Percentiles rank a stretch among this genome's conserved stretches.
Evolutionary conservation across 257 asterid genomes (phyloP).

Genomic region (Solanum gracilifrons): DNA sequence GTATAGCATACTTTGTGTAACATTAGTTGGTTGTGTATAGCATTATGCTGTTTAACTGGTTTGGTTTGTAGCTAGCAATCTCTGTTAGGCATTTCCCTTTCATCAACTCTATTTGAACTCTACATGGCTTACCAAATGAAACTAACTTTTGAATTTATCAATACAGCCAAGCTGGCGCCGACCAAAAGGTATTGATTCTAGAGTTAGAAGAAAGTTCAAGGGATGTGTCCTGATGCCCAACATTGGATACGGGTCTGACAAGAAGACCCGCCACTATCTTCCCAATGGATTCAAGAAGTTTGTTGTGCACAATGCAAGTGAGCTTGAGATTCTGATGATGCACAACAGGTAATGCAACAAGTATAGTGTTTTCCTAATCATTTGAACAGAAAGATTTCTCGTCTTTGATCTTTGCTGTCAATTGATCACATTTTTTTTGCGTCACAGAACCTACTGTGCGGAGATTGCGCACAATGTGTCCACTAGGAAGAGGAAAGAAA

Average conservation of each 20-base stretch:
- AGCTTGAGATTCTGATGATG: slow-evolving; percentile 71
- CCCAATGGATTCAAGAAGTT: slow-evolving; percentile 74
- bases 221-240: slow-evolving; percentile 69
- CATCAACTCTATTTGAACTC: background rate
- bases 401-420: background rate
- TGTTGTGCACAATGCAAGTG: slow-evolving; percentile 49
- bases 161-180: slow-evolving; percentile 61
- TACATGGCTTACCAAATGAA: background rate
- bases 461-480: slow-evolving; percentile 68
- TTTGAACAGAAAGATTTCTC: background rate
- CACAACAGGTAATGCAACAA: slow-evolving; percentile 44
- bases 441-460: slow-evolving; percentile 49
- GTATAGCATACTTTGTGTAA: background rate
- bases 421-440: background rate
- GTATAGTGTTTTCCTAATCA: background rate
- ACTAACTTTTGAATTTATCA: background rate
- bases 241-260: slow-evolving; percentile 72
- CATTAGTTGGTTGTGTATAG: background rate
- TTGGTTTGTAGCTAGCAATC: background rate
- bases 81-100: background rate
- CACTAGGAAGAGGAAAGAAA: slow-evolving; percentile 57
- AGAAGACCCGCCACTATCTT: slow-evolving; percentile 60
- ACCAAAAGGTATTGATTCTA: slow-evolving; percentile 76
- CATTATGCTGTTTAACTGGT: background rate
- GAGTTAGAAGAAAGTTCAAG: slow-evolving; percentile 75